Evolutionary conservation across 352 stramenopile species (phyloP).

Genomic region (Pythium myriotylum): DNA sequence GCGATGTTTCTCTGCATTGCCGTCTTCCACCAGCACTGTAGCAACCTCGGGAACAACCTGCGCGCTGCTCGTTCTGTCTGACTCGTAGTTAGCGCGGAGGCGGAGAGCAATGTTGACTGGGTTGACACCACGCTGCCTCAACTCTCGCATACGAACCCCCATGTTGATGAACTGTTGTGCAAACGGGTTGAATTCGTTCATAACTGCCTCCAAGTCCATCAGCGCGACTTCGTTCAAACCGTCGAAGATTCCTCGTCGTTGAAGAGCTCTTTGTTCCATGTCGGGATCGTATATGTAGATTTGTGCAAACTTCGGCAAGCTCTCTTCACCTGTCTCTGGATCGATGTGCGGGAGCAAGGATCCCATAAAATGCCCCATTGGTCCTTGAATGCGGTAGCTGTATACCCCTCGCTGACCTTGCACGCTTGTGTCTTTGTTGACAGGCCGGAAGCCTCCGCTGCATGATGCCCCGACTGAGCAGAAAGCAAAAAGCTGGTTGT

Average conservation of each 20-base stretch:
- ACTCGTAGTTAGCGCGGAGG: too few species aligned
- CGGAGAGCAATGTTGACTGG: too few species aligned
- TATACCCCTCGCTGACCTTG: constrained; percentile 2
- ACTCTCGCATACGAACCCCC: constrained; percentile 1
- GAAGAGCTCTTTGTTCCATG: not conserved
- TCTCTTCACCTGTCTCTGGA: not conserved
- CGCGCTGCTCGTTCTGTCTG: too few species aligned
- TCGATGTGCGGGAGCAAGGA: constrained; percentile 5
- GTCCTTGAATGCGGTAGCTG: constrained; percentile 5
- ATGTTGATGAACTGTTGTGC: constrained; percentile 9
- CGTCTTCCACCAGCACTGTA: constrained; percentile 8
- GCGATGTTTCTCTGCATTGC: constrained; percentile 7
- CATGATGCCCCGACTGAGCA: constrained; percentile 5
- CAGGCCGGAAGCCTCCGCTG: not conserved
- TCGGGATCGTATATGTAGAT: constrained; percentile 17
- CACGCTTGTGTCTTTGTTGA: constrained; percentile 1
- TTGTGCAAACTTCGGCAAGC: constrained; percentile 7
- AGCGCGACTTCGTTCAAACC: constrained; percentile 1
- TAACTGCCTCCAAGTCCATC: constrained; percentile 12
- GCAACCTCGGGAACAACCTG: constrained; percentile 7
- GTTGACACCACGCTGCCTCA: too few species aligned
- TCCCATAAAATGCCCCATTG: constrained; percentile 12
- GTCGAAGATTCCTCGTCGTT: not conserved
- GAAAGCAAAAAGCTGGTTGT: constrained; percentile 11
- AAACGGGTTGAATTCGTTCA: constrained; percentile 11